Conservation (phyloP, 345 rosid genomes). For the Eucalyptus polybractea region DNA sequence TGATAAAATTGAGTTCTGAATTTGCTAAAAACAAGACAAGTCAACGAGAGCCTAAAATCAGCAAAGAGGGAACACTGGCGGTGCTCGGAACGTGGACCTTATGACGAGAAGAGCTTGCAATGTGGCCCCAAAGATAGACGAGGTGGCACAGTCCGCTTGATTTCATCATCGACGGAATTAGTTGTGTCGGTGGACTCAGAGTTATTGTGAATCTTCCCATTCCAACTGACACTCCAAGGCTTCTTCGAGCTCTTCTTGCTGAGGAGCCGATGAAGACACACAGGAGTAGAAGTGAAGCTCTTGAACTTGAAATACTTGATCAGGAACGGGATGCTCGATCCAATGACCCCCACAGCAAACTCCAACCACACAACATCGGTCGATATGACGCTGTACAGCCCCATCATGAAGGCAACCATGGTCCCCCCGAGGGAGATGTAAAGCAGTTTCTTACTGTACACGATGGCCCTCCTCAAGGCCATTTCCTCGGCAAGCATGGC, state of each 20-base stretch:
- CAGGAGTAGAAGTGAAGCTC: not conserved
- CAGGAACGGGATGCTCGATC: not conserved
- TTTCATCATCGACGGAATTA: no score
- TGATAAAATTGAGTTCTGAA: not conserved
- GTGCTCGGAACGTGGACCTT: not conserved
- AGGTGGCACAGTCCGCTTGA: no score
- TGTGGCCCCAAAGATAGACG: no score
- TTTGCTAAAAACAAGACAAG: not conserved
- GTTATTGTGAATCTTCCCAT: not conserved
- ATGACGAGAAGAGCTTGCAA: no score
- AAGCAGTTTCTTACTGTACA: not conserved
- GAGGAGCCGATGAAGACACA: not conserved
- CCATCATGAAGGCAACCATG: not conserved
- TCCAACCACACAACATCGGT: not conserved
- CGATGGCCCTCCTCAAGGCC: not conserved
- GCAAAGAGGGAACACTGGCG: not conserved
- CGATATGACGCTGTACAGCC: not conserved
- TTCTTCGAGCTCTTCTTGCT: not conserved
- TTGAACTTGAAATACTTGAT: not conserved
- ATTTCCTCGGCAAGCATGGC: not conserved
- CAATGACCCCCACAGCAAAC: not conserved
- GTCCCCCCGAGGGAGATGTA: not conserved
- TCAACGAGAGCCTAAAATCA: not conserved
- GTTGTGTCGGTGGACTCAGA: no score
- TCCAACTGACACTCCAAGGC: not conserved